Evolutionary conservation across 164 flowering plant species (phyloP).

Genomic region (Aristolochia contorta): DNA sequence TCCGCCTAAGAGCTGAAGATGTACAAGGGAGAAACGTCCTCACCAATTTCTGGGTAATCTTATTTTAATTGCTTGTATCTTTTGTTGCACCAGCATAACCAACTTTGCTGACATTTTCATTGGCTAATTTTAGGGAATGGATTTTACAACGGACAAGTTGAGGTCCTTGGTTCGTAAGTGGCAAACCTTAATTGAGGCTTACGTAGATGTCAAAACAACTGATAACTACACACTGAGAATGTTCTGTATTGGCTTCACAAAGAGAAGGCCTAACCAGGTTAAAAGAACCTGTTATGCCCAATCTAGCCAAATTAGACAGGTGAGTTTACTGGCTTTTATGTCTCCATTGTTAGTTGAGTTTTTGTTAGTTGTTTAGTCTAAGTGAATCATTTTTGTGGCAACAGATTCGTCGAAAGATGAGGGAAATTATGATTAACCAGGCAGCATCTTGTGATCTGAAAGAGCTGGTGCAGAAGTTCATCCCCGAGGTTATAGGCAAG

Average conservation of each 20-base stretch:
- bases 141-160: conserved; percentile 31
- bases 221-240: conserved; percentile 23
- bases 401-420: conserved; percentile 34
- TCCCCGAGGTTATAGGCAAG: conserved; percentile 32
- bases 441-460: conserved; percentile 29
- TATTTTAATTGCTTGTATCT: neutral
- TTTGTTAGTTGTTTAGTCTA: neutral
- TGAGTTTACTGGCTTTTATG: neutral
- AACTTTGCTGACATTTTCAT: neutral
- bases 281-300: conserved; percentile 31
- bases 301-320: conserved; percentile 33
- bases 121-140: conserved; percentile 20
- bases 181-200: conserved; percentile 38
- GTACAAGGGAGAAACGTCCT: conserved; percentile 33
- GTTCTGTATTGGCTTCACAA: conserved; percentile 35
- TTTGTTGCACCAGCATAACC: neutral
- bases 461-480: conserved; percentile 26
- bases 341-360: neutral
- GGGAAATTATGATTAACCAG: conserved; percentile 29
- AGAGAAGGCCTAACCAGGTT: conserved; percentile 32
- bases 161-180: conserved; percentile 35
- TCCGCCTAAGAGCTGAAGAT: conserved; percentile 29
- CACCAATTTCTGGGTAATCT: conserved; percentile 27
- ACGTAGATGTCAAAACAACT: conserved; percentile 32
- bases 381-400: neutral